Evolutionary conservation across 2,329 filamentous ascomycete species (phyloP), one percentile per base, ranked within the genome.

Genomic region (Achaetomium macrosporum): DNA sequence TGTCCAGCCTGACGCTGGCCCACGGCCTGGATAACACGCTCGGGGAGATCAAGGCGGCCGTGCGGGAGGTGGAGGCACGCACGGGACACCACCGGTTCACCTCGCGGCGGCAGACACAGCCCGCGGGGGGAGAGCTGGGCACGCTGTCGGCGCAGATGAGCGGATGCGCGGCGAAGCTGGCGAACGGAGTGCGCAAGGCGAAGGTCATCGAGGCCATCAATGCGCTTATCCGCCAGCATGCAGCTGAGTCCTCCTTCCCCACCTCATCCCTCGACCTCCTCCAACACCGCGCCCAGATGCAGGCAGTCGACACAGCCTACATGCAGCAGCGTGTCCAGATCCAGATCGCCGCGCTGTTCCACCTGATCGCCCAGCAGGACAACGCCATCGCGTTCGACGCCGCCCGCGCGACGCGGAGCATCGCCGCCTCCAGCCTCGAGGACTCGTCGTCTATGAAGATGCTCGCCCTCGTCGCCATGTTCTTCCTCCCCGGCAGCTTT

Each of bases 391-490:
- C 66, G 42, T 65, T 68, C 25, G 50, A 61, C 42, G 59, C 65
- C n/a, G 63, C 67, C 12, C 50, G 57, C 15, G 58, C 64, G 2
- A 64, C 64, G 2, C 58, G 61, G 5, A 63, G 66, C 45, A 69
- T 71, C 19, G 69, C 69, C 2, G 55, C 65, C 16, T 67, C 65
- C 12, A 71, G 65, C 50, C 67, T 69, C 50, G 68, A 70, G 15
- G 71, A 73, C 49, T 69, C 70, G n/a, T 67, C 69, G 0, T 71
- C 70, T 2, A 73, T 73, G 71, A 73, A 72, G 63, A 72, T 69
- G 8, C 56, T 73, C 19, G 71, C 71, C 16, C 62, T 73, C 17
- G 69, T 73, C 17, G 70, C 71, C 53, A 72, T 73, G 70, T 65
- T 73, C 35, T 73, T 73, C 57, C 63, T 73, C 2, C 71, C 71